Evolutionary conservation across 305 asterid species (phyloP), one percentile per base, ranked within the genome.

Genomic region (Caryopteris hybrid): DNA sequence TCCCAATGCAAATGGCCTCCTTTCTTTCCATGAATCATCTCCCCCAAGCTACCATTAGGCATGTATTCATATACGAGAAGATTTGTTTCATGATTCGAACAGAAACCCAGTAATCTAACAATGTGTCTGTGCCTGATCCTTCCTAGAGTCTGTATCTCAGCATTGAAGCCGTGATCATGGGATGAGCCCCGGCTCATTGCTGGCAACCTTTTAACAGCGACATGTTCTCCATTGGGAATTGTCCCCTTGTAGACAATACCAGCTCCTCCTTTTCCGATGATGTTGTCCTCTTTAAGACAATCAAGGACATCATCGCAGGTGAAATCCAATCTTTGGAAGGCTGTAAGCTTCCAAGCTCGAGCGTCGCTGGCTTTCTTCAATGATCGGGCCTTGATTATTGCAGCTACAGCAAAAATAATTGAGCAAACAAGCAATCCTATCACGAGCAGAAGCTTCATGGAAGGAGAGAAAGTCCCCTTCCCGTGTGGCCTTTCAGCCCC

Each of bases 41-140:
- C 98, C 45, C 98, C 98, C 74, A 92, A 79, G 76, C 96, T 89
- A 50, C 98, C 98, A 71, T 92, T 92, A 39, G 96, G 96, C 97
- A 91, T 88, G 82, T 85, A 91, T 73, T 91, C 95, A 3, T 87
- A 91, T 17, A 91, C 94, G 82, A 92, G 69, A 29, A 92, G 92
- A 68, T 92, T 92, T 0, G 98, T 87, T 64, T 92, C 98, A 3
- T 89, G 89, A 61, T 92, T 92, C 1, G 98, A 92, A 64, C 98
- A 92, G 61, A 92, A 92, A 0, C 96, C 98, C 60, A 92, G 53
- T 50, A 92, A 77, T 29, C 95, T 82, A 36, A 92, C 96, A 76
- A 92, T 92, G 76, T 92, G 92, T 64, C 98, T 76, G 67, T 92
- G 98, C 59, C 98, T 78, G 66, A 92, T 92, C 81, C 92, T 84